phyloP scores from a whole-genome alignment of 169 alveolate genomes.

The Toxoplasma gondii region DNA sequence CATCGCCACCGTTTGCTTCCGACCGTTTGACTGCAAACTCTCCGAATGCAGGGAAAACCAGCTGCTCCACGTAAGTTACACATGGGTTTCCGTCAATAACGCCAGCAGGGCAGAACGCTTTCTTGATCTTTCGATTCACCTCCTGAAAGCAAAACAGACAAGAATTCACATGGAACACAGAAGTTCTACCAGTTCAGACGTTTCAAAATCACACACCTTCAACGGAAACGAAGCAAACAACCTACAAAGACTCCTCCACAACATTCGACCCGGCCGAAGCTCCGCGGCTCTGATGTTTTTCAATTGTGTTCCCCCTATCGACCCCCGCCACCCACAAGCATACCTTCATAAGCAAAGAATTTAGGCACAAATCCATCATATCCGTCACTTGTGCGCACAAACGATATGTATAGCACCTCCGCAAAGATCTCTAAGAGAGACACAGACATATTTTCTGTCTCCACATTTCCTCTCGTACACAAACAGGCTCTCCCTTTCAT shows the following conservation, averaged over 20 bases:
- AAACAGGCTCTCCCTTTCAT: neutral
- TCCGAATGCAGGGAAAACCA: conserved; percentile 80
- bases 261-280: neutral
- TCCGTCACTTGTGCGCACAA: too few relatives aligned
- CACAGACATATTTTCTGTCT: too few relatives aligned
- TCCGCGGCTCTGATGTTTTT: neutral
- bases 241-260: neutral
- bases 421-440: too few relatives aligned
- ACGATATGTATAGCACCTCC: too few relatives aligned
- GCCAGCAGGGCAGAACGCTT: conserved; percentile 96
- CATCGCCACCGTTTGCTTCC: conserved; percentile 79
- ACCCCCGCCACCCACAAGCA: too few relatives aligned
- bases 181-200: neutral
- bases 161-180: neutral
- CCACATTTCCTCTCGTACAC: too few relatives aligned
- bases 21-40: conserved; percentile 50
- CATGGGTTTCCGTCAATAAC: conserved; percentile 94
- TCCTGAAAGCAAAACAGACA: conserved; percentile 70
- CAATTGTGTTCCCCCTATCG: neutral
- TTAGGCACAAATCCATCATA: too few relatives aligned
- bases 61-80: conserved; percentile 91
- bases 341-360: too few relatives aligned
- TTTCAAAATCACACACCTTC: neutral
- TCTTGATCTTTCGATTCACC: conserved; percentile 94
- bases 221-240: neutral